Base-by-base conservation (phyloP, 1,284 basidiomycete genomes). In the Cryptococcus wingfieldii region DNA sequence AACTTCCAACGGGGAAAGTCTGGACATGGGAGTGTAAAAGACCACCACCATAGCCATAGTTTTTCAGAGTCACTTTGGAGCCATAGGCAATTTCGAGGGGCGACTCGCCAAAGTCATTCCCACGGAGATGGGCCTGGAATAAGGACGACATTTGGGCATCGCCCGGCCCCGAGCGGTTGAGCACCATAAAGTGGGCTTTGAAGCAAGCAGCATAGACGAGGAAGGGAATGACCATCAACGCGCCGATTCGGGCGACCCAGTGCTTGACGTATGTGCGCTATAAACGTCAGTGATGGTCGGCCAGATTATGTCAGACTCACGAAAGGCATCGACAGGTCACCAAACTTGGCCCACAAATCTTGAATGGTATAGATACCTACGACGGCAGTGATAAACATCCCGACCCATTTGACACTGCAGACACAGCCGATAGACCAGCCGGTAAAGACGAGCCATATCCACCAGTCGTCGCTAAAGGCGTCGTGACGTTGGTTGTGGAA, bases 141-240 rank as follows among this genome's bases (percentile, higher is more conserved):
- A 98, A 81, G 4, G 91, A 95, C 75, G 89, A 92, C 95, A 98
- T 98, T 76, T 98, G 95, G 1, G 94, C 88, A 72, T 98, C 95
- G 19, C 95, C 95, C 8, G 95, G 90, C 43, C 95, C 95, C 4
- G 90, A 89, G 59, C 91, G 89, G 76, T 90, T 96, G 50, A 99
- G 81, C 64, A 99, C 83, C 72, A 94, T 72, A 79, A 98, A 98
- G 76, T 98, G 96, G 13, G 96, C 80, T 78, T 98, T 97, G 86
- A 98, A 98, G 53, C 86, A 88, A 3, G 84, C 78, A 83, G 96
- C 89, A 80, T 97, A 98, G 66, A 98, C 90, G 59, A 90, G 78
- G 66, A 94, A 82, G 0, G 95, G 95, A 9, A 98, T 76, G 60
- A 96, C 72, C 66, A 98, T 97, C 47, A 99, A 81, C 71, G 91